Percentiles rank a stretch among this genome's conserved stretches.
Conservation (phyloP, 1,284 basidiomycete species). For the Moesziomyces antarcticus region DNA sequence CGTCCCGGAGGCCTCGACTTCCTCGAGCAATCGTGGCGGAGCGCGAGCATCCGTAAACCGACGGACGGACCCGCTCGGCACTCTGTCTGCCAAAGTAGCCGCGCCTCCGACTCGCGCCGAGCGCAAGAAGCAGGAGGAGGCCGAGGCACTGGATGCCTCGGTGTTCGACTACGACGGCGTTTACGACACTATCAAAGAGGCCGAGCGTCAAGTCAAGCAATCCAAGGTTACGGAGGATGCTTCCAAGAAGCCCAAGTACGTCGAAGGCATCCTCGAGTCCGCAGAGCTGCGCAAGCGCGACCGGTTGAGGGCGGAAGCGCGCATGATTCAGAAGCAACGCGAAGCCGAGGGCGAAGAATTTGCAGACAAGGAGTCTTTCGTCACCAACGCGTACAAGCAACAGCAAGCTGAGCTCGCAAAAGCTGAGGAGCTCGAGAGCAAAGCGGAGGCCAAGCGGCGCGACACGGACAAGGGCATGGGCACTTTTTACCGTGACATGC, state of each 20-base stretch:
- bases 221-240: slow-evolving; percentile 76
- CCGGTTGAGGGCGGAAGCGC: slow-evolving; percentile 92
- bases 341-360: slow-evolving; percentile 94
- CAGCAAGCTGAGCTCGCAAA: slow-evolving; percentile 91
- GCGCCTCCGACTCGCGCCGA: slow-evolving; percentile 50
- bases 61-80: slow-evolving; percentile 10
- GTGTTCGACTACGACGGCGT: slow-evolving; percentile 97
- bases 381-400: slow-evolving; percentile 95
- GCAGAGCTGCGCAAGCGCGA: slow-evolving; percentile 89
- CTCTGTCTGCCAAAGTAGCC: slow-evolving; percentile 22
- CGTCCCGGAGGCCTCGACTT: background rate
- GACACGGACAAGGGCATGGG: slow-evolving; percentile 81
- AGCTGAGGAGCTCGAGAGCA: slow-evolving; percentile 77
- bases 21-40: background rate
- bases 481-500: slow-evolving; percentile 59
- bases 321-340: slow-evolving; percentile 93
- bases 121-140: slow-evolving; percentile 70
- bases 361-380: slow-evolving; percentile 92
- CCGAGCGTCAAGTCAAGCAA: slow-evolving; percentile 74
- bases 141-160: slow-evolving; percentile 81
- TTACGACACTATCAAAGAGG: slow-evolving; percentile 93
- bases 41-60: slow-evolving; percentile 1
- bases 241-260: slow-evolving; percentile 85
- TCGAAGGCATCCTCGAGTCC: slow-evolving; percentile 80
- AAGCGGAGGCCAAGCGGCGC: slow-evolving; percentile 83